Base-by-base conservation (phyloP, 108 stramenopile species). In the Fragilaria radians region DNA sequence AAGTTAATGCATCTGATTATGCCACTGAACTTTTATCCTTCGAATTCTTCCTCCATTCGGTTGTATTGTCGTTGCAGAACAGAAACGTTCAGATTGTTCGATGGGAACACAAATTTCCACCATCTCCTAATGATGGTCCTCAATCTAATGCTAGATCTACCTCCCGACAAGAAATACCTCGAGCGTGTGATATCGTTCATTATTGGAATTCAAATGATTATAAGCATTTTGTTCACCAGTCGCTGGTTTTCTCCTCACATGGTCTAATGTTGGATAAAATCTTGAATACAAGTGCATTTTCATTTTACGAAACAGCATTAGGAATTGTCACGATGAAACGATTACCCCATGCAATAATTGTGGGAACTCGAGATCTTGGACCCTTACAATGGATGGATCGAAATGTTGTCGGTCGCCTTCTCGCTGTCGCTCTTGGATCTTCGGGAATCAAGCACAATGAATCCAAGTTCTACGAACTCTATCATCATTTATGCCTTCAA, bases 341-440 rank as follows among this genome's bases (percentile, higher is more conserved):
- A 24, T 11, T 60, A 19, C 61, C 45, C 17, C 53, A 32, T n/a
- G 49, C 49, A 9, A 54, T 68, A 22, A 61, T 68, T 55, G 53
- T 34, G 1, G 67, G 42, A 4, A 50, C 57, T 1, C 61, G 60
- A 32, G 67, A 68, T 22, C 29, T 68, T 1, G 60, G 45, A 22
- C 1, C 33, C 4, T 14, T 46, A 3, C 52, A 52, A 32, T 68
- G 63, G 33, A 26, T 32, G 5, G 52, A 61, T 46, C 59, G 59
- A 3, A 70, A 70, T 42, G 63, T 70, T 11, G 34, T 66, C 2
- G 70, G 65, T 5, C 30, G 62, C 23, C 52, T 67, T 22, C 19
- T 75, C 34, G 62, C 68, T 17, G 61, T 76, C 11, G 28, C 70
- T 14, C 54, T 65, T 24, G 65, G 68, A n/a, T 48, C 55, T 32